Evolutionary conservation across 2,329 filamentous ascomycete genomes (phyloP).

Genomic region (Epichloe amarillans): DNA sequence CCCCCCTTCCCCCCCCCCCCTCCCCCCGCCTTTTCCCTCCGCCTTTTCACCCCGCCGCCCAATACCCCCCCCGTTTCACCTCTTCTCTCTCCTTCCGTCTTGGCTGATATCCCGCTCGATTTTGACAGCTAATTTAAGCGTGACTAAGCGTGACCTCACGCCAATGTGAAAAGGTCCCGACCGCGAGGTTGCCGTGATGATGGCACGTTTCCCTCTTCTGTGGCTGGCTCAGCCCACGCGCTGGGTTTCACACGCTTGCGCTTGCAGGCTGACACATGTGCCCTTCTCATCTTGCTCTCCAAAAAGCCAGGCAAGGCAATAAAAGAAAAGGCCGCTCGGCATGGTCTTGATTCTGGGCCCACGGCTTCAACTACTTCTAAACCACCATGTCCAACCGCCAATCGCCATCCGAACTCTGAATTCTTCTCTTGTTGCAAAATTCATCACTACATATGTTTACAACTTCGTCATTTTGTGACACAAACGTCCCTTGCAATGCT

Average conservation of each 20-base stretch:
- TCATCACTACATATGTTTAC: not conserved
- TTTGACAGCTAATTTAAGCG: not conserved
- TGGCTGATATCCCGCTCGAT: not conserved
- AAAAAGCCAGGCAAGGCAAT: not conserved
- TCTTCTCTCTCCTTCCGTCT: not conserved
- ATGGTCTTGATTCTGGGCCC: conserved; percentile 1
- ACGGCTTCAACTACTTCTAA: not conserved
- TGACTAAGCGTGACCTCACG: no score
- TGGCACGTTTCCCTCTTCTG: not conserved
- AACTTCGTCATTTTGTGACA: not conserved
- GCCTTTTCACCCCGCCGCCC: not conserved
- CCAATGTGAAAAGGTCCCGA: conserved; percentile 1
- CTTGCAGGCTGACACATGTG: not conserved
- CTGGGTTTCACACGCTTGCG: conserved; percentile 1
- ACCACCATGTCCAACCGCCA: not conserved
- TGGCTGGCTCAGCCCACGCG: conserved; percentile 5
- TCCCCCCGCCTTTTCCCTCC: not conserved
- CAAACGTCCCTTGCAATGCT: not conserved
- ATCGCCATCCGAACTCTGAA: not conserved
- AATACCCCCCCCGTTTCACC: not conserved
- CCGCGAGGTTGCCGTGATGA: conserved; percentile 1
- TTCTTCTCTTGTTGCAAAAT: not conserved
- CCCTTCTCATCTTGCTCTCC: not conserved
- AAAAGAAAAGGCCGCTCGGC: not conserved
- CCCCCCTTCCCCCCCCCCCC: no score